Base-by-base conservation (phyloP, 2,329 filamentous ascomycete species). In the Mollisiaceae sp. region DNA sequence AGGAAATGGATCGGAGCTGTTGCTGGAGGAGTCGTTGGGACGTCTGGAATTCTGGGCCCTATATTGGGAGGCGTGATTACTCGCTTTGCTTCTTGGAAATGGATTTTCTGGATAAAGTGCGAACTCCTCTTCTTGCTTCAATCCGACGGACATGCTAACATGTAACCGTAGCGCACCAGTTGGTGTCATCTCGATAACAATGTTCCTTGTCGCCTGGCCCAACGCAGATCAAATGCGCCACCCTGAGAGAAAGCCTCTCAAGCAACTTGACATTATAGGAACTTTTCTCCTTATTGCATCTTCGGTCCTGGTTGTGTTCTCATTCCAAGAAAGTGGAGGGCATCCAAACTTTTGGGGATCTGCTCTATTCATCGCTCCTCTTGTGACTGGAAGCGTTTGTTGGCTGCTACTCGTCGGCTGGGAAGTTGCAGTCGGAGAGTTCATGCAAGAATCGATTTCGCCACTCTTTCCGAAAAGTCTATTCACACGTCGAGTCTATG, bases 71-170 rank as follows among this genome's bases (percentile, higher is more conserved):
- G 72, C 36, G 41, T 70, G 0, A 68, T 73, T 27, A 71, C 69
- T 1, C 56, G 60, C 12, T 65, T 68, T 52, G 59, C 70, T 6
- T 66, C 60, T 11, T 72, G 69, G 69, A 63, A 66, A 59, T 72
- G 71, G 71, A 78, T 86, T 1, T 88, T 87, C 73, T 87, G 83
- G 82, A 83, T 88, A 71, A 88, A 87, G 83, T 85, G 70, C 58
- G 81, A 75, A 56, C 24, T 6, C n/a, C 6, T 2, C 18, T 18
- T 5, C 24, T 15, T 15, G 15, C 20, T 11, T 6, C 8, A n/a
- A 36, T 1, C 4, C 58, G 14, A 4, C 8, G 4, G 50, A 32
- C 32, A 57, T 54, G 64, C 72, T 74, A 58, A 74, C 50, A 4
- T 24, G 8, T 36, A 32, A 27, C 18, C n/a, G 2, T 54, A 85